A percentile compares a stretch with the other conserved stretches of the same genome.
Conservation (phyloP, 2,329 filamentous ascomycete genomes). For the Elsinoe australis region DNA sequence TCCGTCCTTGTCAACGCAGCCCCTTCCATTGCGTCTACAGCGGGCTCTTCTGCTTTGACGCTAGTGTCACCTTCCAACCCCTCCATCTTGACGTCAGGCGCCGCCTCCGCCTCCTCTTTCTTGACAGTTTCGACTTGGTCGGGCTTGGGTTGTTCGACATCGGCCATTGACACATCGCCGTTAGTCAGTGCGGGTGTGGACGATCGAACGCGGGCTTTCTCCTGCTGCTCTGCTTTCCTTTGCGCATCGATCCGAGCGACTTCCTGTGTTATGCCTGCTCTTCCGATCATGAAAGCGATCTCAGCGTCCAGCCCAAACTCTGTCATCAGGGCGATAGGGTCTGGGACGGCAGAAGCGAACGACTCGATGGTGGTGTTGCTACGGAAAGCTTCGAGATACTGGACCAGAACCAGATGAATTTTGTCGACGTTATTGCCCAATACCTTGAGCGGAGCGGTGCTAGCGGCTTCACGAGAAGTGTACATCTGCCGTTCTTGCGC, state of each 20-base stretch:
- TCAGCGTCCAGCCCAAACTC: constrained; percentile 73
- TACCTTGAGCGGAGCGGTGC: constrained; percentile 76
- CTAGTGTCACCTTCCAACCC: constrained; percentile 25
- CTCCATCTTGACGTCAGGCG: constrained; percentile 36
- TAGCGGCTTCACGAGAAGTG: constrained; percentile 63
- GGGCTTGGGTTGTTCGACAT: constrained; percentile 20
- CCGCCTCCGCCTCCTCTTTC: constrained; percentile 15
- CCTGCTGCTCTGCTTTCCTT: constrained; percentile 28
- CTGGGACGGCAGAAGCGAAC: constrained; percentile 72
- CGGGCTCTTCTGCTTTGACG: constrained; percentile 5
- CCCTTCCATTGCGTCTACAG: constrained; percentile 20
- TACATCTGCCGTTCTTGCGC: constrained; percentile 86
- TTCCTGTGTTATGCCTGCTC: constrained; percentile 63
- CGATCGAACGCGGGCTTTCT: constrained; percentile 23
- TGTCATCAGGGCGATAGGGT: constrained; percentile 62
- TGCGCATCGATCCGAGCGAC: constrained; percentile 42
- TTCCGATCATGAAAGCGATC: constrained; percentile 76
- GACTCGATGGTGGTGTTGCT: constrained; percentile 67
- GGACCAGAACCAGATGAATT: constrained; percentile 72
- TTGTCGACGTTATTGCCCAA: constrained; percentile 84
- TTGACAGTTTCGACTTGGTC: constrained; percentile 24
- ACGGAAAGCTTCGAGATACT: constrained; percentile 83
- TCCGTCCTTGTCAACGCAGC: constrained; percentile 19
- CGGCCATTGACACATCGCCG: constrained; percentile 51
- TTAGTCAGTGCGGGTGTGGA: constrained; percentile 28